Conservation (phyloP, 1,139 yeast genomes). For the Lodderomyces orthopsilosis region DNA sequence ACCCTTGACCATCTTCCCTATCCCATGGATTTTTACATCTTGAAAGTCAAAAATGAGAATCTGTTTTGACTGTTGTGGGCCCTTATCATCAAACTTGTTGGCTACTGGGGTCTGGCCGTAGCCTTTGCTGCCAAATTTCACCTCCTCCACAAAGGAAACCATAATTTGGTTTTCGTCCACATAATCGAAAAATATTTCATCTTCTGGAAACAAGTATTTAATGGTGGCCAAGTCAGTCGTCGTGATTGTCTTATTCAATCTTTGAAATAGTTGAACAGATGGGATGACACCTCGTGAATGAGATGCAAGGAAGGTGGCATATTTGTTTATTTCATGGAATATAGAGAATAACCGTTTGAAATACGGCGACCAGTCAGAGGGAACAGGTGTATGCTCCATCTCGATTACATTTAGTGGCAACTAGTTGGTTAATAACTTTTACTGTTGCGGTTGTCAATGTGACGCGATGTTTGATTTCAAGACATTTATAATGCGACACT, state of each 20-base stretch:
- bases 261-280: conserved; percentile 32
- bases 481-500: background rate
- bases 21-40: conserved; percentile 56
- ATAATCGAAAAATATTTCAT: conserved; percentile 63
- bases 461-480: no score
- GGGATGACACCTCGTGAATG: conserved; percentile 45
- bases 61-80: conserved; percentile 35
- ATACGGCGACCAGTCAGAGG: conserved; percentile 12
- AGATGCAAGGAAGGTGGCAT: conserved; percentile 40
- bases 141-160: conserved; percentile 31
- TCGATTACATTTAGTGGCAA: background rate
- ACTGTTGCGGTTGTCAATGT: no score
- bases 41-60: conserved; percentile 72
- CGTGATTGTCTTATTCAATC: conserved; percentile 29
- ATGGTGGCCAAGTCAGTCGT: conserved; percentile 61
- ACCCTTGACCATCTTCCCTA: conserved; percentile 29
- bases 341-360: conserved; percentile 19
- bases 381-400: conserved; percentile 4
- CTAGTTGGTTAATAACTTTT: no score
- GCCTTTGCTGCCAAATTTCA: conserved; percentile 40
- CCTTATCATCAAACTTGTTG: conserved; percentile 28
- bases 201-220: conserved; percentile 62
- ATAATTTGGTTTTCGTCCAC: conserved; percentile 63
- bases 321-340: conserved; percentile 39
- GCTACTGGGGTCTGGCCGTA: conserved; percentile 36